Evolutionary conservation across 176 grass and related monocot genomes (phyloP).

Genomic region (Carex parvula): DNA sequence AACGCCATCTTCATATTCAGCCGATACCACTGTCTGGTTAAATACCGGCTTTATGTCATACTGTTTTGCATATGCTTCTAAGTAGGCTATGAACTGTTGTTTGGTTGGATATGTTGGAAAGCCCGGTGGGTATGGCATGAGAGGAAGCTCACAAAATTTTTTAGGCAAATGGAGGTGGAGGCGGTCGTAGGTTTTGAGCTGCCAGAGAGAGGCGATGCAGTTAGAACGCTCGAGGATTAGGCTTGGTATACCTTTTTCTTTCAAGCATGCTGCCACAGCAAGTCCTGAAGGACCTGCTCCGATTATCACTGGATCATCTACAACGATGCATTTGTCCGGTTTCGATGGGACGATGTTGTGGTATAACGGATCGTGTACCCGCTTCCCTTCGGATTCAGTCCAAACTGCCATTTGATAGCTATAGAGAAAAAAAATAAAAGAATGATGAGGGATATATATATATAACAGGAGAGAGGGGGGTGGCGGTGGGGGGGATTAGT

Average conservation of each 20-base stretch:
- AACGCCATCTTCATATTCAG: slow-evolving; percentile 44
- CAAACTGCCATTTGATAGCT: slow-evolving; percentile 19
- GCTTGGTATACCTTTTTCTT: slow-evolving; percentile 43
- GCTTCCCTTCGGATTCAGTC: slow-evolving; percentile 44
- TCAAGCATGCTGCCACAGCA: slow-evolving; percentile 54
- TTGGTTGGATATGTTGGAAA: slow-evolving; percentile 59
- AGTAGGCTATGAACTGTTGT: slow-evolving; percentile 75
- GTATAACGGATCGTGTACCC: slow-evolving; percentile 50
- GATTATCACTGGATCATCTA: slow-evolving; percentile 50
- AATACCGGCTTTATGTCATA: slow-evolving; percentile 50
- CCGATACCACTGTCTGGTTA: slow-evolving; percentile 42
- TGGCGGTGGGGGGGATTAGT: background rate
- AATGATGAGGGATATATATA: background rate
- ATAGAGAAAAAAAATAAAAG: background rate
- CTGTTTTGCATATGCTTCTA: slow-evolving; percentile 41
- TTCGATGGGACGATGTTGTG: background rate
- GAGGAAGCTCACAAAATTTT: slow-evolving; percentile 68
- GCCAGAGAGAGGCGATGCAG: slow-evolving; percentile 81
- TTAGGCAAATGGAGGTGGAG: slow-evolving; percentile 82
- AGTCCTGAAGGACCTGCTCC: slow-evolving; percentile 71
- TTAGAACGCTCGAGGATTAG: slow-evolving; percentile 54
- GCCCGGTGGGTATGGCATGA: slow-evolving; percentile 47
- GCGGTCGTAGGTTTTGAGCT: slow-evolving; percentile 72
- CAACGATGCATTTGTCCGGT: slow-evolving; percentile 15
- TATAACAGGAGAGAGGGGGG: too few species aligned